phyloP scores from a whole-genome alignment of 2,329 filamentous ascomycete species.

The Neofusicoccum cordaticola region DNA sequence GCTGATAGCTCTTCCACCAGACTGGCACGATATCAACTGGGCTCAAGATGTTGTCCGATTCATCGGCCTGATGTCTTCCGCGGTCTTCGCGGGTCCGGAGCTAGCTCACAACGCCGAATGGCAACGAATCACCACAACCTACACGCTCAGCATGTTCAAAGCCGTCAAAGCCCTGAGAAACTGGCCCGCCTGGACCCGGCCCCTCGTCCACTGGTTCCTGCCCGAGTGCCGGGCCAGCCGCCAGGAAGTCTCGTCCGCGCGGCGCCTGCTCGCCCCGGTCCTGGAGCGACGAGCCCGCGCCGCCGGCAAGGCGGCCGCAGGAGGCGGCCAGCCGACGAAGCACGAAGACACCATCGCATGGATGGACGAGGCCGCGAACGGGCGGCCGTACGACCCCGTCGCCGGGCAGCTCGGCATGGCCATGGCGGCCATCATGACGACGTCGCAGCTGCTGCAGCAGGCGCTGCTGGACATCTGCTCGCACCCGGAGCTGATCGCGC shows the following conservation, averaged over 20 bases:
- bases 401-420: conserved; percentile 19
- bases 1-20: too few relatives aligned
- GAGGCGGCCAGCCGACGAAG: background rate
- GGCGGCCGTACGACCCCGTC: conserved; percentile 23
- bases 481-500: conserved; percentile 26
- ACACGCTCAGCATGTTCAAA: too few relatives aligned
- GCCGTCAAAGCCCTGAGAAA: too few relatives aligned
- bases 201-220: conserved; percentile 17
- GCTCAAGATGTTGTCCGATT: too few relatives aligned
- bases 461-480: conserved; percentile 24
- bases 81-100: too few relatives aligned
- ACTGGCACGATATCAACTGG: too few relatives aligned
- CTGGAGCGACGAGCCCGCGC: background rate
- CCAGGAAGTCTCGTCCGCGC: conserved; percentile 37
- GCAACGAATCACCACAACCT: too few relatives aligned
- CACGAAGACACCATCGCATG: background rate
- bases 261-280: conserved; percentile 28
- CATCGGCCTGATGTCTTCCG: too few relatives aligned
- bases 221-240: conserved; percentile 37
- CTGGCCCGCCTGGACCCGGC: too few relatives aligned
- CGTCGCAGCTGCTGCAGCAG: conserved; percentile 26
- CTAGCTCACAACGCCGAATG: too few relatives aligned
- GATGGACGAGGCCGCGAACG: conserved; percentile 18
- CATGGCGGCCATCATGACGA: conserved; percentile 23
- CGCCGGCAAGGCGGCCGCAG: background rate